Base-by-base conservation (phyloP, 352 stramenopile species). In the Phytophthora sansomeana region DNA sequence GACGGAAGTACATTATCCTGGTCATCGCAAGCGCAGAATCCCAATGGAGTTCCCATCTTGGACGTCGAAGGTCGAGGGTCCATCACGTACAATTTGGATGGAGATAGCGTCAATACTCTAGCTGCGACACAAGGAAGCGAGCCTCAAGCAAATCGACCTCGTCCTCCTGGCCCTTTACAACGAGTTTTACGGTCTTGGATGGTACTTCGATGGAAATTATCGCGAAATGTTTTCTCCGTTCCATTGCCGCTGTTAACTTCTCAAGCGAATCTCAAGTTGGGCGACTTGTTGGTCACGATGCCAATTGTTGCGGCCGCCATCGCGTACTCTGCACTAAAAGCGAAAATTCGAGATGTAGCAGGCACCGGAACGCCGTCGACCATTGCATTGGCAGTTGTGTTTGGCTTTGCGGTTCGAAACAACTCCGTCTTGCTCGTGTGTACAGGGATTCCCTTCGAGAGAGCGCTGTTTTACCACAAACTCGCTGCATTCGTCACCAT, bases 401-500 rank as follows among this genome's bases (percentile, higher is more conserved):
- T 90, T 62, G 70, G 67, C 16, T 68, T 87, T 14, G 63, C 78
- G 3, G 64, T 90, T 13, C 71, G 81, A 30, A 87, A 90, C 61
- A 90, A 90, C 52, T 74, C 75, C 4, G 29, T 85, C 35, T 44
- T 90, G 43, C 58, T 85, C 9, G 26, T 67, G 6, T 56, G 62
- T 13, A 83, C 74, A 11, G 78, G 76, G 1, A 68, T 90, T 17
- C 57, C 78, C 0, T 90, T 81, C 48, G 81, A 90, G 21, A 68
- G 81, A 24, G 69, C 74, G 29, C 52, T 90, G 1, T 69, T 83
- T 7, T 90, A 88, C 49, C 81, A 88, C 75, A 86, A 85, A 55
- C 33, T 85, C 17, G 76, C 78, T 10, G 76, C 68, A 24, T 55
- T 78, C 19, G 54, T 88, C 9, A 61, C 75, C 8, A 74, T 85